Percentiles rank a stretch among this genome's conserved stretches.
Evolutionary conservation across 179 eudicot genomes (phyloP).

Genomic region (Heliamphora pulchella): DNA sequence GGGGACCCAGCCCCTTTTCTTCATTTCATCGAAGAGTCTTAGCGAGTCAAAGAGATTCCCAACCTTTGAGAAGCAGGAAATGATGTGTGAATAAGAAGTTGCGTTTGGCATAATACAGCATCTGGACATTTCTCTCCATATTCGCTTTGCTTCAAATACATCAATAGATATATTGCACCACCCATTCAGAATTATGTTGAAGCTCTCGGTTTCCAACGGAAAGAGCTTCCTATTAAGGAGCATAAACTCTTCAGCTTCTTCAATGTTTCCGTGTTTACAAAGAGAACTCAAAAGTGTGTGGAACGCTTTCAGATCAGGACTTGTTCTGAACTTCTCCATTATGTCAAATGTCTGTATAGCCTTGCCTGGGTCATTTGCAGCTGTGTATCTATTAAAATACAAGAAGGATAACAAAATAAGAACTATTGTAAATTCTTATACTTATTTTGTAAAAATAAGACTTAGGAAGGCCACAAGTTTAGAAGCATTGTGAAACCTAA

Average conservation of each 20-base stretch:
- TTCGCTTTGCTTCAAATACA: slow-evolving; percentile 68
- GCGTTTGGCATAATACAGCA: slow-evolving; percentile 59
- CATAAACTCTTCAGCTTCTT: slow-evolving; percentile 93
- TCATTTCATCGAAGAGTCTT: slow-evolving; percentile 87
- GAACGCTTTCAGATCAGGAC: slow-evolving; percentile 55
- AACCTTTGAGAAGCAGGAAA: slow-evolving; percentile 67
- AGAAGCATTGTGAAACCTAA: neutral
- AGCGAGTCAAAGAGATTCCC: slow-evolving; percentile 78
- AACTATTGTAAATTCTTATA: neutral
- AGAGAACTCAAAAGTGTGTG: slow-evolving; percentile 51
- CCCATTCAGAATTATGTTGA: slow-evolving; percentile 72
- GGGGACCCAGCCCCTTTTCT: slow-evolving; percentile 63
- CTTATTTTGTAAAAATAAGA: neutral
- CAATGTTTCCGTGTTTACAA: slow-evolving; percentile 68
- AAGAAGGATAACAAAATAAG: neutral
- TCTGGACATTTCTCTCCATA: slow-evolving; percentile 89
- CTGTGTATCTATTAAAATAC: slow-evolving; percentile 52
- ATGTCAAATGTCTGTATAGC: slow-evolving; percentile 68
- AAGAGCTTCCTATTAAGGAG: slow-evolving; percentile 57
- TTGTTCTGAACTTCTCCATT: slow-evolving; percentile 58
- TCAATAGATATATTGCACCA: slow-evolving; percentile 72
- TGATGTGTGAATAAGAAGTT: slow-evolving; percentile 65
- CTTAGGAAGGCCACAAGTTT: neutral
- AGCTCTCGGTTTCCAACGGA: slow-evolving; percentile 72
- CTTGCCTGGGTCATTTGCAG: slow-evolving; percentile 55